Evolutionary conservation across 176 grass and related monocot genomes (phyloP).

Genomic region (Tillandsia leiboldiana): DNA sequence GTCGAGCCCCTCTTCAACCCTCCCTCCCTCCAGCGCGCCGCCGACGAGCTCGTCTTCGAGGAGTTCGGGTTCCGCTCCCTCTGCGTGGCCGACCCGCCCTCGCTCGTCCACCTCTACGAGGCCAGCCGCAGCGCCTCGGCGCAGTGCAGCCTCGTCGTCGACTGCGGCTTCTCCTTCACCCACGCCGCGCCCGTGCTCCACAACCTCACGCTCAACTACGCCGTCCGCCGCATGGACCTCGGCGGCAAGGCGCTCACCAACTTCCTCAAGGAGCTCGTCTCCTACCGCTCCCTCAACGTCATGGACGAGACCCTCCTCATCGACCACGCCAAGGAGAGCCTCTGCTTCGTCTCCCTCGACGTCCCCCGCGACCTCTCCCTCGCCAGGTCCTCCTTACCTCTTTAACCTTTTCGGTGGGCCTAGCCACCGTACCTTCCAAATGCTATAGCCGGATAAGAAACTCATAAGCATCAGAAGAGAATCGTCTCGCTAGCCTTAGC

Average conservation of each 20-base stretch:
- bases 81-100: conserved; percentile 70
- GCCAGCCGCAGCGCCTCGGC: conserved; percentile 31
- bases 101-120: conserved; percentile 85
- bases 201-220: conserved; percentile 86
- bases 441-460: too few species aligned
- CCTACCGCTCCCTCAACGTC: conserved; percentile 84
- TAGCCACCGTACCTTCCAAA: background rate
- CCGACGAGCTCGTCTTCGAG: conserved; percentile 87
- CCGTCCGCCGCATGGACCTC: conserved; percentile 67
- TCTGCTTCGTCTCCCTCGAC: conserved; percentile 91
- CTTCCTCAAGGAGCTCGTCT: conserved; percentile 92
- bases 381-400: conserved; percentile 35
- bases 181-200: conserved; percentile 81
- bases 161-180: conserved; percentile 91
- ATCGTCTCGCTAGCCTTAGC: too few species aligned
- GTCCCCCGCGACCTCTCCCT: conserved; percentile 55
- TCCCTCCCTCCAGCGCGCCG: conserved; percentile 49
- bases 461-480: too few species aligned
- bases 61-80: conserved; percentile 73
- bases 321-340: conserved; percentile 90
- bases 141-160: conserved; percentile 78
- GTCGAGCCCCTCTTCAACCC: conserved; percentile 87
- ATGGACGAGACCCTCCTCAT: conserved; percentile 93
- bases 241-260: conserved; percentile 89
- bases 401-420: background rate